Percentiles rank a stretch among this genome's conserved stretches.
Conservation (phyloP, 768 basidiomycete genomes). For the Pleurotus tuber-regium region DNA sequence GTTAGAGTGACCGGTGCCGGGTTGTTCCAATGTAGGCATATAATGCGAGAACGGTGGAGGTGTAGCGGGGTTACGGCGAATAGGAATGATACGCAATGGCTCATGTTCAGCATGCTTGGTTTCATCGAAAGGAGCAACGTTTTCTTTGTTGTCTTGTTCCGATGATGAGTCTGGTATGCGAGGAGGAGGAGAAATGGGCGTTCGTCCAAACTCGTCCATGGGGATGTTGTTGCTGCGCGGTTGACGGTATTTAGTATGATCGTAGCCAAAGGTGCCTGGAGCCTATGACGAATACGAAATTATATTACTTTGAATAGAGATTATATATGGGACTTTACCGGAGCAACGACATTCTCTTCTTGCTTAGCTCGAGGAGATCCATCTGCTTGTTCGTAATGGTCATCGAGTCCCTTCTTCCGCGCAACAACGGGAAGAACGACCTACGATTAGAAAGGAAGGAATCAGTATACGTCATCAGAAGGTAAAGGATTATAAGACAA, state of each 20-base stretch:
- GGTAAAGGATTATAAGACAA: constrained; percentile 12
- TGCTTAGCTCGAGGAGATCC: constrained; percentile 62
- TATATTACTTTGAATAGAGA: no score
- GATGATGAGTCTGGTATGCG: no score
- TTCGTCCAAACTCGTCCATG: constrained; percentile 67
- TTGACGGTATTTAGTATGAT: constrained; percentile 66
- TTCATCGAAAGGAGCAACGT: constrained; percentile 17
- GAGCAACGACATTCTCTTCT: constrained; percentile 42
- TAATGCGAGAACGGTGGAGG: constrained; percentile 70
- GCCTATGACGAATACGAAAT: constrained; percentile 42
- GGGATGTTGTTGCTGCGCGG: constrained; percentile 46
- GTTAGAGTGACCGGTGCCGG: constrained; percentile 11
- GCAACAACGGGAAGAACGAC: constrained; percentile 85
- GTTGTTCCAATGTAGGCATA: constrained; percentile 26
- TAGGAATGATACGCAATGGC: constrained; percentile 28
- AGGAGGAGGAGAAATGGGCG: no score
- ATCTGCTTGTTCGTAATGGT: constrained; percentile 63
- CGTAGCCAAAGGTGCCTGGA: constrained; percentile 81
- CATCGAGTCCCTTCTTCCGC: constrained; percentile 75
- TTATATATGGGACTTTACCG: constrained; percentile 51
- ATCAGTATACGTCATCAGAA: background rate
- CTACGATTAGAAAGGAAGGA: constrained; percentile 30
- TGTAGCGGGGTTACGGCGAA: constrained; percentile 41
- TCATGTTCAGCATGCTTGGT: constrained; percentile 15
- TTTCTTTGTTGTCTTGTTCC: constrained; percentile 21